A percentile compares a stretch with the other conserved stretches of the same genome.
These are phyloP conservation scores for Chaetomium fimeti DNA, from an alignment of 495 filamentous ascomycete genomes.

Conservation along the genomic window DNA sequence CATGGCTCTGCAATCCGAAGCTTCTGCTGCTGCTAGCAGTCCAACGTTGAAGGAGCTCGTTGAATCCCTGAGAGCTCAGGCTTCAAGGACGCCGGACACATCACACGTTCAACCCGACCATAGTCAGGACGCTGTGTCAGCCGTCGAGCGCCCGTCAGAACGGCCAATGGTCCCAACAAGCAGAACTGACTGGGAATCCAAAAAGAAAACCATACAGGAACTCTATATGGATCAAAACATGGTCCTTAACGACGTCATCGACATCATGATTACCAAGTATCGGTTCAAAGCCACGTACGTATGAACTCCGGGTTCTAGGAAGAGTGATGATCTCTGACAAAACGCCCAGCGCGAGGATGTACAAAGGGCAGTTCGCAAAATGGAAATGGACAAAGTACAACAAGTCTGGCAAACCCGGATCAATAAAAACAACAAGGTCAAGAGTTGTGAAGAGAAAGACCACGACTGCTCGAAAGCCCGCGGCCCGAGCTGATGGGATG, in stretches of 20 bases:
- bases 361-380: conserved; percentile 40
- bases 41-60: neutral
- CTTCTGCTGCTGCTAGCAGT: neutral
- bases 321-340: neutral
- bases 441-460: conserved; percentile 7
- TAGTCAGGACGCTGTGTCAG: neutral
- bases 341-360: conserved; percentile 35
- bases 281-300: conserved; percentile 41
- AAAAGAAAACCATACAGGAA: conserved; percentile 32
- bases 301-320: neutral
- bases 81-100: neutral
- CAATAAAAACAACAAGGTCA: conserved; percentile 17
- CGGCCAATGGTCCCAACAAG: conserved; percentile 36
- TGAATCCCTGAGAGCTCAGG: neutral
- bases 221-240: conserved; percentile 39
- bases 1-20: neutral
- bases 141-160: conserved; percentile 1
- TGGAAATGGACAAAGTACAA: conserved; percentile 42
- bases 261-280: conserved; percentile 34
- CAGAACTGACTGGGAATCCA: conserved; percentile 36
- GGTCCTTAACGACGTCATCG: conserved; percentile 40
- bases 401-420: conserved; percentile 22
- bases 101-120: neutral
- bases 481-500: neutral
- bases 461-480: neutral